Evolutionary conservation across 768 basidiomycete genomes (phyloP), one percentile per base, ranked within the genome.

Genomic region (Leccinum disarticulatum): DNA sequence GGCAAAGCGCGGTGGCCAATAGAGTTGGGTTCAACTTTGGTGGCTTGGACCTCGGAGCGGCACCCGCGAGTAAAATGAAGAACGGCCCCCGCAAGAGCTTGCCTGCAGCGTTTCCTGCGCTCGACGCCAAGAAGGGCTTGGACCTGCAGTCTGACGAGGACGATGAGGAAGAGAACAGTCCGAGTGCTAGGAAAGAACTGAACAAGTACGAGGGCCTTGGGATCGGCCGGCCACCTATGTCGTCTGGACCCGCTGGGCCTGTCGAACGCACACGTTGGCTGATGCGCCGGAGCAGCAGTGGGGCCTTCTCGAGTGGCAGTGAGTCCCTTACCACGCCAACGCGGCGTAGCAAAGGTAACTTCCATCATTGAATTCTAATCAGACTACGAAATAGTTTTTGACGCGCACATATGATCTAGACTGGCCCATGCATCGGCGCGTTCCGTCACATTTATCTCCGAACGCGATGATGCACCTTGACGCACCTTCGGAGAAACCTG

Each of bases 211-310:
- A 77, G 25, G 86, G 85, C 2, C 72, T 91, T 33, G 90, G 90
- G 1, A 75, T 90, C 13, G 90, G 89, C 0, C 80, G 81, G 15
- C 87, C 88, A 8, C 68, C 66, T 25, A 55, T 64, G 15, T 64
- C 74, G 14, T 65, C 59, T 57, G 71, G 61, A 55, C 71, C 70
- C 22, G 66, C 62, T 47, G 68, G 69, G 10, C 73, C 77, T 6
- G 70, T 80, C 10, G 73, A 79, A 36, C 77, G 82, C 30, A 77
- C 82, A 51, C 77, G 81, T 43, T 87, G 85, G 84, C 69, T 91
- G 31, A 83, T 88, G 81, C 81, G 91, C 13, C 79, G 91, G 61
- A 91, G 86, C 58, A 92, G 90, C 67, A 91, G 90, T 63, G 90
- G 90, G 14, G 87, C 88, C 1, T 90, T 91, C 66, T 91, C 90